Evolutionary conservation across 768 basidiomycete species (phyloP).

Genomic region (Lactarius deliciosus): DNA sequence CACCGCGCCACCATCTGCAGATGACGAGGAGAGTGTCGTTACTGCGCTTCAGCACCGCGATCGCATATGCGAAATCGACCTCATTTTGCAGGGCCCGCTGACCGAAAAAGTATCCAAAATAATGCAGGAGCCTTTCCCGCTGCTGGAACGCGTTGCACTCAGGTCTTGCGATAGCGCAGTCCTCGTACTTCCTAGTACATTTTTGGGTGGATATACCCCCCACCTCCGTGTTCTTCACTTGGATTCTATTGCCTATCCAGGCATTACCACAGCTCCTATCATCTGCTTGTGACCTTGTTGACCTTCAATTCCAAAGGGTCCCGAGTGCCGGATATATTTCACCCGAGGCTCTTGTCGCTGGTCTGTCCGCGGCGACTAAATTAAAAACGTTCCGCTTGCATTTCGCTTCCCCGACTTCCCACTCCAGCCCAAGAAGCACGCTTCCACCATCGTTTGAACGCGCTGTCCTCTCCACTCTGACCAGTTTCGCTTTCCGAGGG

Average conservation of each 20-base stretch:
- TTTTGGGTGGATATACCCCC: neutral
- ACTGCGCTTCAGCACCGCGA: slow-evolving; percentile 5
- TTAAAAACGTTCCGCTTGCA: neutral
- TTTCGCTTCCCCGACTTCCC: slow-evolving; percentile 3
- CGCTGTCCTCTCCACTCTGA: neutral
- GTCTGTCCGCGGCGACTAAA: slow-evolving; percentile 1
- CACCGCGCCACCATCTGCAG: neutral
- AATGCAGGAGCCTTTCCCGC: neutral
- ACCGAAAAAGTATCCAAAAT: neutral
- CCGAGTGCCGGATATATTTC: neutral
- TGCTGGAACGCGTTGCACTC: neutral
- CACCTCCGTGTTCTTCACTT: neutral
- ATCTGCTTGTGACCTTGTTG: slow-evolving; percentile 4
- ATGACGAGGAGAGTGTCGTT: slow-evolving; percentile 9
- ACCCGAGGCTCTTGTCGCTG: slow-evolving; percentile 4
- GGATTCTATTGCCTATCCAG: neutral
- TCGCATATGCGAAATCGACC: slow-evolving; percentile 10
- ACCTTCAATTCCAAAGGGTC: slow-evolving; percentile 6
- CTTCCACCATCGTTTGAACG: neutral
- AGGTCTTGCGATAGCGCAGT: neutral
- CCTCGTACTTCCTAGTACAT: neutral
- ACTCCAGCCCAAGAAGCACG: neutral
- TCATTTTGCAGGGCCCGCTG: neutral
- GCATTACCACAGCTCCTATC: neutral
- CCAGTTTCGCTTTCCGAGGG: slow-evolving; percentile 1